These are phyloP conservation scores for Sporothrix humicola DNA, from an alignment of 2,329 filamentous ascomycete genomes.

Conservation along the genomic window DNA sequence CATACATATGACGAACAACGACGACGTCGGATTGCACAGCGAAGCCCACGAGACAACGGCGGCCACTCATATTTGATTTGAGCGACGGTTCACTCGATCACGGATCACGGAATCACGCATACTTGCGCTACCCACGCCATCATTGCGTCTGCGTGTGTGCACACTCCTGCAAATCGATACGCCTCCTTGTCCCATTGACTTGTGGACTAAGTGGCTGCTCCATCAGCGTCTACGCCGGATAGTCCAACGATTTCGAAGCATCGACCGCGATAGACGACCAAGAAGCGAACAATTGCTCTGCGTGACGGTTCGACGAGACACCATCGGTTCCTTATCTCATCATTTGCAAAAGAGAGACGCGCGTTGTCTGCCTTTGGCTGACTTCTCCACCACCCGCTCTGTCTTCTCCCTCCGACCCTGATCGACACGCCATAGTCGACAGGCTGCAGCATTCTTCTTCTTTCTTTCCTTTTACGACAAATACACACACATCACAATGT, in stretches of 20 bases:
- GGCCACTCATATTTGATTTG: not conserved
- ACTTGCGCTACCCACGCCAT: slow-evolving; percentile 23
- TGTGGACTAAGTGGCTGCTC: slow-evolving; percentile 9
- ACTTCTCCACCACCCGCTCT: not conserved
- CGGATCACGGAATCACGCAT: slow-evolving; percentile 30
- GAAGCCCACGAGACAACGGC: slow-evolving; percentile 2
- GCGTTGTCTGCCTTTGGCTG: slow-evolving; percentile 11
- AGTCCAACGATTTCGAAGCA: not conserved
- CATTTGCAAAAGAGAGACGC: not conserved
- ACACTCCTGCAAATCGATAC: too few species aligned
- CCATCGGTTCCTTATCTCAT: not conserved
- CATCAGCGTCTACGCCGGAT: not conserved
- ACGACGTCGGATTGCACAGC: not conserved
- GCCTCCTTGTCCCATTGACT: slow-evolving; percentile 14
- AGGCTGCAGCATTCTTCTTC: not conserved
- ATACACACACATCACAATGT: slow-evolving; percentile 41
- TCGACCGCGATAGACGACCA: slow-evolving; percentile 21
- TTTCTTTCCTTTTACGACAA: not conserved
- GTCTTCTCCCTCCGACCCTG: not conserved
- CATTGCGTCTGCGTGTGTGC: slow-evolving; percentile 21
- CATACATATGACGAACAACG: not conserved
- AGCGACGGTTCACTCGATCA: slow-evolving; percentile 20
- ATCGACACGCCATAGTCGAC: slow-evolving; percentile 24
- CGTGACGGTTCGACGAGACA: not conserved
- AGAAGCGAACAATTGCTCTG: slow-evolving; percentile 23